phyloP scores from a whole-genome alignment of 1,284 basidiomycete species.

The Ganoderma meredithae region DNA sequence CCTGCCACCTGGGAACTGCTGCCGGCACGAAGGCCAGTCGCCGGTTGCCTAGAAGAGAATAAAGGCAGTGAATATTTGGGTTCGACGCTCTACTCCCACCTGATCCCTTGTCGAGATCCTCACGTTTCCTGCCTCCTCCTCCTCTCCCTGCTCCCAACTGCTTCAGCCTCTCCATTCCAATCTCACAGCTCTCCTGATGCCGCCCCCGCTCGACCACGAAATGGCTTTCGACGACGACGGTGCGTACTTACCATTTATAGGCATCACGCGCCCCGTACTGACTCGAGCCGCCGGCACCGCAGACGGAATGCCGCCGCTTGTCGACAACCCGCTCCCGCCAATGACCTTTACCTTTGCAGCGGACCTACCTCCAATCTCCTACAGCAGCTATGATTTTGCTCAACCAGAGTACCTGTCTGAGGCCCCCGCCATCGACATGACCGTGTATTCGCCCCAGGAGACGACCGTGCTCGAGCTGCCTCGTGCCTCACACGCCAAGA shows the following conservation, averaged over 20 bases:
- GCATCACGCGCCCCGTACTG: slow-evolving; percentile 32
- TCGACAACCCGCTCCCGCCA: slow-evolving; percentile 54
- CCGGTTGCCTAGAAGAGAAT: slow-evolving; percentile 42
- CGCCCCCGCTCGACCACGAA: slow-evolving; percentile 34
- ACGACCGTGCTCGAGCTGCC: slow-evolving; percentile 30
- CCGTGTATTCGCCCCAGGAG: slow-evolving; percentile 34
- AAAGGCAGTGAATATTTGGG: slow-evolving; percentile 40
- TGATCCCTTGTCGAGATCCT: slow-evolving; percentile 36
- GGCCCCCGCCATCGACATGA: slow-evolving; percentile 28
- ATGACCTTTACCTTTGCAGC: slow-evolving; percentile 59
- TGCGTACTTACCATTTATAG: slow-evolving; percentile 37
- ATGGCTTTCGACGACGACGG: slow-evolving; percentile 44
- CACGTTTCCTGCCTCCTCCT: slow-evolving; percentile 27
- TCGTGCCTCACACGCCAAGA: slow-evolving; percentile 51
- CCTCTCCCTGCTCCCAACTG: slow-evolving; percentile 28
- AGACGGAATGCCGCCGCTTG: slow-evolving; percentile 36
- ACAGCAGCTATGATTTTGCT: slow-evolving; percentile 31
- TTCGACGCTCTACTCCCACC: slow-evolving; percentile 39
- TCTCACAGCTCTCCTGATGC: slow-evolving; percentile 29
- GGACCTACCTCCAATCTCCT: slow-evolving; percentile 53
- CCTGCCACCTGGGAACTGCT: slow-evolving; percentile 15
- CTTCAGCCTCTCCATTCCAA: slow-evolving; percentile 25
- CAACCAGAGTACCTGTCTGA: slow-evolving; percentile 40
- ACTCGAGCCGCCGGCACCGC: slow-evolving; percentile 25
- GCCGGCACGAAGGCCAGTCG: slow-evolving; percentile 22